Evolutionary conservation across 352 stramenopile genomes (phyloP).

Genomic region (Phytophthora macrochlamydospora): DNA sequence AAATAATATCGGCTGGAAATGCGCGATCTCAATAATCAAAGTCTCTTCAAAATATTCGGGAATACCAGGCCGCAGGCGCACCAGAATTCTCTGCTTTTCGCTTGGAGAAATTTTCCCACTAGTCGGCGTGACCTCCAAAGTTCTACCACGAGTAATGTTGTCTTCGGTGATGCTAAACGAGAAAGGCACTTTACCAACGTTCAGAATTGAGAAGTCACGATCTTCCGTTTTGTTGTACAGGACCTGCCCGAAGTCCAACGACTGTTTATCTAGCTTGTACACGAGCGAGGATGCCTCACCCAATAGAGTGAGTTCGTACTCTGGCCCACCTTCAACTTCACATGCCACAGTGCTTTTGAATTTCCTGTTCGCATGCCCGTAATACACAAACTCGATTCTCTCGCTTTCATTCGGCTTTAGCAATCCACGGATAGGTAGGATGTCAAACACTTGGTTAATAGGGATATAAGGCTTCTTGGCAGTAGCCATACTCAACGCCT

Average conservation of each 20-base stretch:
- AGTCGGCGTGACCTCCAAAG: constrained; percentile 80
- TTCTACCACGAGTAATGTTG: constrained; percentile 41
- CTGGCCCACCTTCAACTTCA: constrained; percentile 93
- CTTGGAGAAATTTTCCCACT: constrained; percentile 86
- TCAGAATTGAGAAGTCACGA: constrained; percentile 91
- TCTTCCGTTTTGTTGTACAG: constrained; percentile 94
- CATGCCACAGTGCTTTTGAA: constrained; percentile 90
- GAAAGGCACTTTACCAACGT: constrained; percentile 94
- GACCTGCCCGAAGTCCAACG: constrained; percentile 93
- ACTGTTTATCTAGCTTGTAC: constrained; percentile 91
- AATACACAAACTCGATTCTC: constrained; percentile 94
- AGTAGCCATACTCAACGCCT: constrained; percentile 56
- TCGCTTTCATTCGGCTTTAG: constrained; percentile 91
- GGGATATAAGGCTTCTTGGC: constrained; percentile 88
- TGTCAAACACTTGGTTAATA: constrained; percentile 95
- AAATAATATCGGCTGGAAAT: constrained; percentile 94
- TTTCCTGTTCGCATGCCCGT: constrained; percentile 91
- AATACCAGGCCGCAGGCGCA: constrained; percentile 89
- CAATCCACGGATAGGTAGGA: constrained; percentile 90
- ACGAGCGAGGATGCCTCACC: constrained; percentile 93
- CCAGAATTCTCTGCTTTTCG: constrained; percentile 89
- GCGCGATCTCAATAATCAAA: constrained; percentile 92
- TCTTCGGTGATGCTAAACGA: constrained; percentile 70
- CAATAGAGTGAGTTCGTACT: constrained; percentile 90
- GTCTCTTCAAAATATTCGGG: constrained; percentile 88